Percentiles rank a stretch among this genome's conserved stretches.
These are phyloP conservation scores for Carex parvula DNA, from an alignment of 176 grass and related monocot species.

Conservation along the genomic window DNA sequence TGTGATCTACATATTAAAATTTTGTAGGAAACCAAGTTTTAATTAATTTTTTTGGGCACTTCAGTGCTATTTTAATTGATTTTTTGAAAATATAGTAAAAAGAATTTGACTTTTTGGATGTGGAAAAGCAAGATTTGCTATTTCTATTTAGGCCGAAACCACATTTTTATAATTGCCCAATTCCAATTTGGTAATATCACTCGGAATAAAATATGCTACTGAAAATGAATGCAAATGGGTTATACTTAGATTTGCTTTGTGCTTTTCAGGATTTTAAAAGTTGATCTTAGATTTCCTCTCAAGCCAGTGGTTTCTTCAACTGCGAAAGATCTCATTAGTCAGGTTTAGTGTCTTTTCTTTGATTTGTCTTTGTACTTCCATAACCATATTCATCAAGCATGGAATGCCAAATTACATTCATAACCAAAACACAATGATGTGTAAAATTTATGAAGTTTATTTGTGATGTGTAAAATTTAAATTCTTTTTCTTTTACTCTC, in stretches of 20 bases:
- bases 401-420: neutral
- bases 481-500: neutral
- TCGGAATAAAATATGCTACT: neutral
- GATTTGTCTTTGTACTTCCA: neutral
- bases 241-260: neutral
- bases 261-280: constrained; percentile 76
- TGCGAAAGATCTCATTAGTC: constrained; percentile 75
- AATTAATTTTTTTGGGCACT: neutral
- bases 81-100: neutral
- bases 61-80: too few relatives aligned
- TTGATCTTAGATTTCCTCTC: constrained; percentile 69
- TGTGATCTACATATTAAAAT: neutral
- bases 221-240: neutral
- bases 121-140: neutral
- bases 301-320: constrained; percentile 76
- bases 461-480: neutral
- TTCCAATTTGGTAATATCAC: neutral
- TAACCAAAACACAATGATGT: neutral
- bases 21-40: neutral
- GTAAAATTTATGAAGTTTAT: neutral
- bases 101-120: neutral
- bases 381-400: neutral
- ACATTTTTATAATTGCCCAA: neutral
- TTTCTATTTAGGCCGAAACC: neutral
- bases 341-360: constrained; percentile 35